phyloP scores from a whole-genome alignment of 306 rosid genomes.

The Lathyrus tuberosus region DNA sequence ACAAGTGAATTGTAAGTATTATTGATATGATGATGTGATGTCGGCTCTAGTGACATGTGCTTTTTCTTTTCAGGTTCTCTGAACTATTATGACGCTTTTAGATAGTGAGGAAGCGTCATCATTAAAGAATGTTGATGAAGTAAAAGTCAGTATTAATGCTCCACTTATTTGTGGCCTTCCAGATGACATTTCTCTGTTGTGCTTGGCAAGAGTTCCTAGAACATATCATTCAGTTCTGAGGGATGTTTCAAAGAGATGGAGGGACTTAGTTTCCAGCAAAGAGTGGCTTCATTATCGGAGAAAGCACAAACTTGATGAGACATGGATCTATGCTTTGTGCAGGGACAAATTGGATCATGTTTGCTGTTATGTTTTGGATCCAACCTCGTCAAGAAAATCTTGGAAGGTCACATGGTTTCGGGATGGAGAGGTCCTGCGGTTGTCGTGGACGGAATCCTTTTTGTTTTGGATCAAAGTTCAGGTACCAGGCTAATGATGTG shows the following conservation, averaged over 20 bases:
- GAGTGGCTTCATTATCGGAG: conserved; percentile 71
- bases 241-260: conserved; percentile 84
- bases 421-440: conserved; percentile 95
- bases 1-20: not conserved
- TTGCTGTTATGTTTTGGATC: conserved; percentile 78
- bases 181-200: conserved; percentile 81
- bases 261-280: conserved; percentile 65
- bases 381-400: conserved; percentile 62
- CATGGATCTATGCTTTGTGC: conserved; percentile 96
- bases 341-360: conserved; percentile 59
- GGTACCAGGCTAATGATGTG: conserved; percentile 82
- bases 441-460: conserved; percentile 63
- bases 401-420: conserved; percentile 76
- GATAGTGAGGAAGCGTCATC: conserved; percentile 40
- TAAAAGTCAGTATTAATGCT: conserved; percentile 41
- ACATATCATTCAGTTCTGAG: conserved; percentile 67
- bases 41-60: conserved; percentile 1
- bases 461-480: conserved; percentile 71
- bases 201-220: conserved; percentile 85
- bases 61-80: conserved; percentile 36
- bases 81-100: conserved; percentile 46
- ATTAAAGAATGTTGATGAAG: conserved; percentile 43
- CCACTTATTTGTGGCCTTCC: conserved; percentile 70
- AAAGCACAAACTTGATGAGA: conserved; percentile 74
- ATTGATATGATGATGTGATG: not conserved